Percentiles rank a stretch among this genome's conserved stretches.
These are phyloP conservation scores for Aspergillus costaricaensis DNA, from an alignment of 2,329 filamentous ascomycete genomes.

Conservation along the genomic window DNA sequence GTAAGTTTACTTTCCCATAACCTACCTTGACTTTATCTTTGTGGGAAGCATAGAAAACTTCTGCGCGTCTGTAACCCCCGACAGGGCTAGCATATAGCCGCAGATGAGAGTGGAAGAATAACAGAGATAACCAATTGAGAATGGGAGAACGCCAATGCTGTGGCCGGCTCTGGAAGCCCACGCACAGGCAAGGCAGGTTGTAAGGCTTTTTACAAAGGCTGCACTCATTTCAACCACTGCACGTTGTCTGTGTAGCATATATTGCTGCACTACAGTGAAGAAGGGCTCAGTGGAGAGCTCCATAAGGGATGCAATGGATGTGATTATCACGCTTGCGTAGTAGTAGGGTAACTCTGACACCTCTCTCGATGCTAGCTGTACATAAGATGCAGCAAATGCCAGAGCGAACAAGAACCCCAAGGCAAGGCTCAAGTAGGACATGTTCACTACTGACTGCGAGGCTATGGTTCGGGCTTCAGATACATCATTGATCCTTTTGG, in stretches of 20 bases:
- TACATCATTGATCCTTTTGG: conserved; percentile 11
- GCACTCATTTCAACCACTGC: conserved; percentile 82
- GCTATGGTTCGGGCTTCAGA: conserved; percentile 32
- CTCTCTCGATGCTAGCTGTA: conserved; percentile 55
- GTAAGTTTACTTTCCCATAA: conserved; percentile 3
- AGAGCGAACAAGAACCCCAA: conserved; percentile 68
- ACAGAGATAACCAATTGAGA: conserved; percentile 80
- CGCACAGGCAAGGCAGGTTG: conserved; percentile 71
- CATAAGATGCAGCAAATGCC: conserved; percentile 68
- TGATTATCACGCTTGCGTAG: conserved; percentile 54
- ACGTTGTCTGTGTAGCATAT: conserved; percentile 75
- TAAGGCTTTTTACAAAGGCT: conserved; percentile 73
- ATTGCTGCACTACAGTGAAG: conserved; percentile 83
- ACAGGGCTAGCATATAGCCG: conserved; percentile 69
- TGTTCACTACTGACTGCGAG: conserved; percentile 78
- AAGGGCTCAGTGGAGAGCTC: conserved; percentile 86
- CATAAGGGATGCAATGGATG: conserved; percentile 61
- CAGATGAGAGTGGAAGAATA: conserved; percentile 70
- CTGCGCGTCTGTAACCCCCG: conserved; percentile 55
- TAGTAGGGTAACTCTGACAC: conserved; percentile 65
- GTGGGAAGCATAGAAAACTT: conserved; percentile 69
- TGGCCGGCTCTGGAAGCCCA: conserved; percentile 57
- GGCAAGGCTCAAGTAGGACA: conserved; percentile 76
- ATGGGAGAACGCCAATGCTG: conserved; percentile 77
- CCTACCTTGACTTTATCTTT: conserved; percentile 47